Evolutionary conservation across 345 rosid genomes (phyloP), one percentile per base, ranked within the genome.

Genomic region (Firmiana major): DNA sequence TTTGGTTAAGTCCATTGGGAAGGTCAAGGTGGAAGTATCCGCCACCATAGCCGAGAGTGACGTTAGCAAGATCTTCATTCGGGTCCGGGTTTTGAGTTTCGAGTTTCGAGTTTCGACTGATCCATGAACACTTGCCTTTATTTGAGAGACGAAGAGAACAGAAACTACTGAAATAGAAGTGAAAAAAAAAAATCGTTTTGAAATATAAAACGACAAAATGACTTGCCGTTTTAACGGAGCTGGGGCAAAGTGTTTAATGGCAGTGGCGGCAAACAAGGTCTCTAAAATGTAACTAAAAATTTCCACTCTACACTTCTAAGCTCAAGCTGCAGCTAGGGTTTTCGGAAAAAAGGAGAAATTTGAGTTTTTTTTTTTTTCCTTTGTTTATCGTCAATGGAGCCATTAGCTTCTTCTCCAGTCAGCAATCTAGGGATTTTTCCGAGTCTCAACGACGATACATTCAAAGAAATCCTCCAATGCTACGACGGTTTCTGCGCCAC

Each of bases 401-500:
- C 81, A 49, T 76, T 84, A 48, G 67, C 75, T 46, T 85, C 88
- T 57, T 78, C 81, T 43, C 55, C 70, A 9, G 82, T 81, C 48
- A 73, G 81, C 63, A 80, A 87, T 83, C 65, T 91, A 77, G 88
- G 78, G 82, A 60, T 89, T 79, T 81, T 93, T 73, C 91, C 85
- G 42, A 63, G 79, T 15, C 88, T 93, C 8, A 79, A 82, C 16
- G 90, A 80, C 72, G 84, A 88, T 67, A 85, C 90, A 21, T 63
- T 92, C 55, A 76, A 78, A 60, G 93, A 89, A 78, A 92, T 93
- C 75, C 78, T 80, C 63, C 85, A 85, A 71, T 81, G 89, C 85
- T 92, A 91, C 71, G 74, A 79, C 28, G 92, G 87, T 22, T 90
- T 90, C 84, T 88, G 89, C 81, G 74, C 90, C 78, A 75, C 90